Percentiles rank a stretch among this genome's conserved stretches.
Conservation (phyloP, 805 yeast species). For the Suhomyces xylopsoci region DNA sequence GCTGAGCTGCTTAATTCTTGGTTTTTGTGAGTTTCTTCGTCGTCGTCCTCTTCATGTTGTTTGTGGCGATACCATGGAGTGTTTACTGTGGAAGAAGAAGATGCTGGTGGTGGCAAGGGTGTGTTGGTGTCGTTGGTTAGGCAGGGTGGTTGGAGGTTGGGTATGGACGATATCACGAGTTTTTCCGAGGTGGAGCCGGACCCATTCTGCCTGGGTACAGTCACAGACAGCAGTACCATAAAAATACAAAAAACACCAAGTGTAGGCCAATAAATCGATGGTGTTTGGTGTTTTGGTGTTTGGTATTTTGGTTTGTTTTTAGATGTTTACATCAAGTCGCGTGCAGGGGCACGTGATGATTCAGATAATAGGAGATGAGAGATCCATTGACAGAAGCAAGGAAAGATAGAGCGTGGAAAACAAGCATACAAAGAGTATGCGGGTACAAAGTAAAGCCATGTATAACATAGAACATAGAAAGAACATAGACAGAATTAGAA, state of each 20-base stretch:
- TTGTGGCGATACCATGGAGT: constrained; percentile 10
- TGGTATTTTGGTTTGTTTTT: not conserved
- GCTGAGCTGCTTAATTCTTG: not conserved
- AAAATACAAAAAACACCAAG: not conserved
- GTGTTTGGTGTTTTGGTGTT: not conserved
- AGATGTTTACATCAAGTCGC: not conserved
- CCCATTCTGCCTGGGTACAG: not conserved
- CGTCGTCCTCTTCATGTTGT: constrained; percentile 8
- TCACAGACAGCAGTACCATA: not conserved
- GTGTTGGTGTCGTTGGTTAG: not conserved
- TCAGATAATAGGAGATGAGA: no score
- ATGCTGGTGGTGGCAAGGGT: constrained; percentile 3
- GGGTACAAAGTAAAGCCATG: no score
- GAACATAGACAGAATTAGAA: no score
- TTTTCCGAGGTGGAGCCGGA: not conserved
- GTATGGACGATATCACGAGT: constrained; percentile 7
- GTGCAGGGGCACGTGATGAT: not conserved
- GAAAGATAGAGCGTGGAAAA: no score
- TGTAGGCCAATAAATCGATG: not conserved
- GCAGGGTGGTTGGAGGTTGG: constrained; percentile 11
- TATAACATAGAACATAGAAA: no score
- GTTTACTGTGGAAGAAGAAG: constrained; percentile 1
- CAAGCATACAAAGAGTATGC: no score
- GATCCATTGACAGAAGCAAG: no score
- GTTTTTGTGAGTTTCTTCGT: not conserved